Conservation (phyloP, 306 rosid species). For the Datisca glomerata region DNA sequence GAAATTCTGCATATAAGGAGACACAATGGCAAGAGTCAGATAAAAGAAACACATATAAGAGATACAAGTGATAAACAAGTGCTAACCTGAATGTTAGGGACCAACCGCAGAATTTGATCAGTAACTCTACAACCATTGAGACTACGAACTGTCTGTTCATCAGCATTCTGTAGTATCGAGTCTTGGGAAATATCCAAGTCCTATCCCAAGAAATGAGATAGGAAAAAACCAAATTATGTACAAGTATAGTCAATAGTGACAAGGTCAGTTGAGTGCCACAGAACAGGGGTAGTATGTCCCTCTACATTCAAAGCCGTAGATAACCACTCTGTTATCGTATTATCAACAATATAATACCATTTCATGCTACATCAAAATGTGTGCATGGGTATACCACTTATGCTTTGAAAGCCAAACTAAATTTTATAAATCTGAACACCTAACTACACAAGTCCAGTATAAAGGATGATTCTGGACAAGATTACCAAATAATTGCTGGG, state of each 20-base stretch:
- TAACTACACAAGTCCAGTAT: too few species aligned
- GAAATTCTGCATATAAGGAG: slow-evolving; percentile 52
- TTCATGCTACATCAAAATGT: too few species aligned
- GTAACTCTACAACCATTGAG: slow-evolving; percentile 95
- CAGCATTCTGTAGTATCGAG: slow-evolving; percentile 70
- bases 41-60: slow-evolving; percentile 9
- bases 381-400: too few species aligned
- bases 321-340: too few species aligned
- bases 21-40: slow-evolving; percentile 18
- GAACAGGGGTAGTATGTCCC: too few species aligned
- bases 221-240: slow-evolving; percentile 6
- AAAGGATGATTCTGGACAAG: not conserved
- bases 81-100: slow-evolving; percentile 91
- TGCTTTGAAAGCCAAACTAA: too few species aligned
- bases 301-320: too few species aligned
- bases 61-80: not conserved
- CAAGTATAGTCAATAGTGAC: too few species aligned
- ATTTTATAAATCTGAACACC: not conserved
- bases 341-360: not conserved
- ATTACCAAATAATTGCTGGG: too few species aligned
- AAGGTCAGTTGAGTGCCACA: too few species aligned
- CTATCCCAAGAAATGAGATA: slow-evolving; percentile 25
- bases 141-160: slow-evolving; percentile 97
- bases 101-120: slow-evolving; percentile 82
- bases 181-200: slow-evolving; percentile 92